Evolutionary conservation across 2,329 filamentous ascomycete species (phyloP), one percentile per base, ranked within the genome.

Genomic region (Amesomyces nigricolor): DNA sequence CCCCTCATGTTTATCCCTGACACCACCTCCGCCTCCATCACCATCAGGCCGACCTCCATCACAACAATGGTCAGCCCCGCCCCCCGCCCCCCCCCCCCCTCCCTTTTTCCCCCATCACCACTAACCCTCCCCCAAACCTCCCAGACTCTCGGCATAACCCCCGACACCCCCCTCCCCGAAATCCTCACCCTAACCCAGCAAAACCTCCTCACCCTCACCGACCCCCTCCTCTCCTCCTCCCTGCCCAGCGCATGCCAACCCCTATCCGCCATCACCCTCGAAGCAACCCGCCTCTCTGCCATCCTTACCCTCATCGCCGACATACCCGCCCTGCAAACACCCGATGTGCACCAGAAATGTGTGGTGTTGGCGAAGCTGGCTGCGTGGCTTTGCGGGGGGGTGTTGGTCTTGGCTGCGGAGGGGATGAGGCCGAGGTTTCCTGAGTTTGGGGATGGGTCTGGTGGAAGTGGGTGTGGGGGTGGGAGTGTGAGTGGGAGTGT

Each of bases 321-420:
- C n/a, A 22, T 40, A 1, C 17, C 14, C 13, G 7, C 4, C 13
- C 47, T 62, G 11, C 58, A 59, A 29, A 54, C 60, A 3, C 10
- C 44, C 1, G 54, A 40, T 14, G 45, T 62, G 9, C 22, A 29
- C 10, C 44, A 40, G 9, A 26, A 50, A 2, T 46, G 48, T 6
- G 37, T 29, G 26, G 39, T 6, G 0, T 35, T 62, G 32, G 50
- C 54, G 47, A 39, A 46, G 7, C 16, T 58, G 2, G 45, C 47
- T 2, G 45, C 53, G n/a, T 17, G 53, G 29, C 37, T 37, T 3
- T 50, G 29, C 6, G 46, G 46, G 14, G 51, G 10, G 7, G 4
- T 62, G 56, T 10, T 54, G 50, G 49, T 57, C n/a, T 59, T 61
- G 45, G 56, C 43, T 1, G 60, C 60, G 6, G 60, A 61, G 35